phyloP scores from a whole-genome alignment of 2,329 filamentous ascomycete species.

The Ophiocordyceps camponoti-rufipedis region DNA sequence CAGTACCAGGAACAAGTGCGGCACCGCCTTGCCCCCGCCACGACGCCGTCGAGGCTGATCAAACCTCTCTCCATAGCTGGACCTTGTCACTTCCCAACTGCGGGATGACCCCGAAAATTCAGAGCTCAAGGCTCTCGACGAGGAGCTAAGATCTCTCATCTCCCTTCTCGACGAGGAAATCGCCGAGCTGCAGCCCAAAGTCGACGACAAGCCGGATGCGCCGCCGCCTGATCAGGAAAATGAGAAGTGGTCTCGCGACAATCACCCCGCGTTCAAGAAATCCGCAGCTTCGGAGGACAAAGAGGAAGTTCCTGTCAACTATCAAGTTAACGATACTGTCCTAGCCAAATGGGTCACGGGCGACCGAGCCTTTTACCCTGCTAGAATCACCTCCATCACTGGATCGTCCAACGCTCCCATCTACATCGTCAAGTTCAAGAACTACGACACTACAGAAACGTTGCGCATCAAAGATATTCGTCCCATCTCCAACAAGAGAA shows the following conservation, averaged over 20 bases:
- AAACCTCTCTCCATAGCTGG: conserved; percentile 36
- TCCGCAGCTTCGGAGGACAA: conserved; percentile 28
- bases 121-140: conserved; percentile 59
- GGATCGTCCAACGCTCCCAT: conserved; percentile 81
- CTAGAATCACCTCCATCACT: conserved; percentile 82
- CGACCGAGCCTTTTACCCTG: conserved; percentile 80
- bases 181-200: conserved; percentile 51
- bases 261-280: conserved; percentile 60
- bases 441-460: conserved; percentile 71
- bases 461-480: conserved; percentile 68
- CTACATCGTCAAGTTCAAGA: conserved; percentile 90
- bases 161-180: conserved; percentile 62
- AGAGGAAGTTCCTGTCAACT: conserved; percentile 35
- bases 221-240: conserved; percentile 38
- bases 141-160: conserved; percentile 70
- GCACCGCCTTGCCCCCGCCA: not conserved
- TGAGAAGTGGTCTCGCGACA: conserved; percentile 65
- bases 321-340: conserved; percentile 77
- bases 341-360: conserved; percentile 82
- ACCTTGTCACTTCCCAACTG: conserved; percentile 57
- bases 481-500: conserved; percentile 64
- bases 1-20: conserved; percentile 38
- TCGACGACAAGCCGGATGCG: conserved; percentile 21
- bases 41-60: conserved; percentile 4
- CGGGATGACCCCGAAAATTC: conserved; percentile 64